These are phyloP conservation scores for Mortierella sp. DNA, from an alignment of 371 early-diverging fungal genomes.

Conservation along the genomic window DNA sequence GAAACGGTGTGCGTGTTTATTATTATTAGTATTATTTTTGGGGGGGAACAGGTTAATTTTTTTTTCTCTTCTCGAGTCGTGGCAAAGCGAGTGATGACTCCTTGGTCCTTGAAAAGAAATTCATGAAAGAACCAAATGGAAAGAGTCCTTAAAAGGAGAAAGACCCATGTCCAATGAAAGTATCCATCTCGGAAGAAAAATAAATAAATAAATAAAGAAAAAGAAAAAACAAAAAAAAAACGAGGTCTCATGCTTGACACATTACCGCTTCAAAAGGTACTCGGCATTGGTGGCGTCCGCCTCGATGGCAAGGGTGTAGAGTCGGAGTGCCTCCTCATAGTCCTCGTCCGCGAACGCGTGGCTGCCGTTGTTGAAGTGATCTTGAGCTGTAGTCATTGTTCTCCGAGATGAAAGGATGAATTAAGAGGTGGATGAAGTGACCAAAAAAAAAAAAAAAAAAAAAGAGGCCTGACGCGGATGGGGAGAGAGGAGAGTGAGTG, in stretches of 20 bases:
- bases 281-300: conserved; percentile 61
- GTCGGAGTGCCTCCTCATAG: conserved; percentile 60
- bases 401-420: not conserved
- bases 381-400: conserved; percentile 43
- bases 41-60: no score
- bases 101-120: no score
- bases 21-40: no score
- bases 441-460: not conserved
- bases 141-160: not conserved
- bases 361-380: conserved; percentile 59
- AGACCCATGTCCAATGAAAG: not conserved
- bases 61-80: no score
- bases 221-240: not conserved
- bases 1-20: no score
- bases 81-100: no score
- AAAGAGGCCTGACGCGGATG: not conserved
- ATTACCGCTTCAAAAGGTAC: conserved; percentile 65
- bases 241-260: no score
- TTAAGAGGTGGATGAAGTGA: not conserved
- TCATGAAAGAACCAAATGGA: not conserved
- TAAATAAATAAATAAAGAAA: no score
- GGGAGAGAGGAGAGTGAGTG: no score
- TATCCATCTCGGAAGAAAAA: no score
- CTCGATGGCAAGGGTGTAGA: conserved; percentile 60
- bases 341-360: conserved; percentile 67